Evolutionary conservation across 805 yeast genomes (phyloP).

Genomic region (Candida suzukii): DNA sequence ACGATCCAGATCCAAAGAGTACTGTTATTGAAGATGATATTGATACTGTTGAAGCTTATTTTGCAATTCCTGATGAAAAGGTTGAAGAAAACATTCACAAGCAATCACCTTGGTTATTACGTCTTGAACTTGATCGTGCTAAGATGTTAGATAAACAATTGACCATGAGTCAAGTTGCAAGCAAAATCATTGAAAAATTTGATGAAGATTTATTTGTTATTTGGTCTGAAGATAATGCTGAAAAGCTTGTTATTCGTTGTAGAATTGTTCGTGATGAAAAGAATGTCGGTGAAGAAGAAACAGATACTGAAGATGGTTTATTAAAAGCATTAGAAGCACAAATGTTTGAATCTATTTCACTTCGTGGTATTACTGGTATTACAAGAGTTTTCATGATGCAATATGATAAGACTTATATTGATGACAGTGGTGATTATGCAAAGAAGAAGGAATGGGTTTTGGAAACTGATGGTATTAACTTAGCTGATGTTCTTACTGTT

Average conservation of each 20-base stretch:
- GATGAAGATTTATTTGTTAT: slow-evolving; percentile 94
- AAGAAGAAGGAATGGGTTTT: slow-evolving; percentile 96
- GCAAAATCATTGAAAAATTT: slow-evolving; percentile 85
- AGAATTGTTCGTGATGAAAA: slow-evolving; percentile 97
- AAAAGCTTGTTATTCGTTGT: slow-evolving; percentile 93
- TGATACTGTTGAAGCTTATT: slow-evolving; percentile 95
- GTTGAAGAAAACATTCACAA: slow-evolving; percentile 89
- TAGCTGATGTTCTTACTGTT: slow-evolving; percentile 90
- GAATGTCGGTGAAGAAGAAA: slow-evolving; percentile 85
- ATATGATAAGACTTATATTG: slow-evolving; percentile 65
- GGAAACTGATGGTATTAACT: slow-evolving; percentile 97
- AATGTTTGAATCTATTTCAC: slow-evolving; percentile 89
- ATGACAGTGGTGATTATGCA: slow-evolving; percentile 76
- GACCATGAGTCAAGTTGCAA: slow-evolving; percentile 97
- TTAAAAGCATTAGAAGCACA: slow-evolving; percentile 91
- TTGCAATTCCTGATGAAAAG: slow-evolving; percentile 96
- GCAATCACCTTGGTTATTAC: slow-evolving; percentile 96
- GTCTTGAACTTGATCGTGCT: slow-evolving; percentile 96
- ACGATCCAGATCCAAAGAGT: slow-evolving; percentile 96
- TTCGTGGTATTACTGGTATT: slow-evolving; percentile 94
- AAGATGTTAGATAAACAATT: slow-evolving; percentile 97
- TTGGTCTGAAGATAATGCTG: slow-evolving; percentile 99
- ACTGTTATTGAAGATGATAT: slow-evolving; percentile 96
- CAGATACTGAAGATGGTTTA: slow-evolving; percentile 95
- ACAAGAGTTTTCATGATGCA: slow-evolving; percentile 88